Percentiles rank a stretch among this genome's conserved stretches.
Conservation (phyloP, 257 asterid species). For the Eucommia ulmoides region DNA sequence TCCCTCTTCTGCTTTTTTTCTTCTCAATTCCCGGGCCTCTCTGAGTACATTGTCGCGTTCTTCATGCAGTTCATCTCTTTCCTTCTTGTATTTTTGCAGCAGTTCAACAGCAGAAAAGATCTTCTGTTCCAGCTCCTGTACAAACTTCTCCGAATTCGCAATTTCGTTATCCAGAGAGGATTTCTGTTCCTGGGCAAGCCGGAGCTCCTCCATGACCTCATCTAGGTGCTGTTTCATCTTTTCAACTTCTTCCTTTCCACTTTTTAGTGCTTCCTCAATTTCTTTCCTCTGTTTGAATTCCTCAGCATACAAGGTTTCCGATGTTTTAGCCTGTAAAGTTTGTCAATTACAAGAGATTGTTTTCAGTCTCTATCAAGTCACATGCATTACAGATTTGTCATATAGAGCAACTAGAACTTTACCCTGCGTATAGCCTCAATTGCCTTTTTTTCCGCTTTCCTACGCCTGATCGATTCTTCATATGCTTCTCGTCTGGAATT, state of each 20-base stretch:
- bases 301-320: slow-evolving; percentile 37
- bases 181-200: slow-evolving; percentile 38
- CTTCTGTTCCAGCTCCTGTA: slow-evolving; percentile 65
- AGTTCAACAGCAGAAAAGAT: slow-evolving; percentile 67
- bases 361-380: neutral
- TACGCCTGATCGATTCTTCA: slow-evolving; percentile 52
- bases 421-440: slow-evolving; percentile 43
- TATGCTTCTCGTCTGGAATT: slow-evolving; percentile 57
- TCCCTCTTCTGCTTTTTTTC: slow-evolving; percentile 35
- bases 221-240: slow-evolving; percentile 32
- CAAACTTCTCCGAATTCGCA: slow-evolving; percentile 35
- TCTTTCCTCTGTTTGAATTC: slow-evolving; percentile 53
- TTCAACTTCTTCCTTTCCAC: slow-evolving; percentile 43
- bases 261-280: slow-evolving; percentile 52
- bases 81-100: slow-evolving; percentile 66
- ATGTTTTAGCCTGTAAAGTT: slow-evolving; percentile 41
- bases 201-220: slow-evolving; percentile 35
- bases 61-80: slow-evolving; percentile 57
- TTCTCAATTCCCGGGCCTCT: slow-evolving; percentile 48
- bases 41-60: slow-evolving; percentile 58
- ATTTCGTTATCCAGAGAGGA: slow-evolving; percentile 45
- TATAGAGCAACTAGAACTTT: slow-evolving; percentile 17
- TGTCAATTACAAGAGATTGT: neutral
- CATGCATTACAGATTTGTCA: too few relatives aligned
- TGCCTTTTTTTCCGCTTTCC: slow-evolving; percentile 66